phyloP scores from a whole-genome alignment of 257 asterid species.

The Fraxinus americana region DNA sequence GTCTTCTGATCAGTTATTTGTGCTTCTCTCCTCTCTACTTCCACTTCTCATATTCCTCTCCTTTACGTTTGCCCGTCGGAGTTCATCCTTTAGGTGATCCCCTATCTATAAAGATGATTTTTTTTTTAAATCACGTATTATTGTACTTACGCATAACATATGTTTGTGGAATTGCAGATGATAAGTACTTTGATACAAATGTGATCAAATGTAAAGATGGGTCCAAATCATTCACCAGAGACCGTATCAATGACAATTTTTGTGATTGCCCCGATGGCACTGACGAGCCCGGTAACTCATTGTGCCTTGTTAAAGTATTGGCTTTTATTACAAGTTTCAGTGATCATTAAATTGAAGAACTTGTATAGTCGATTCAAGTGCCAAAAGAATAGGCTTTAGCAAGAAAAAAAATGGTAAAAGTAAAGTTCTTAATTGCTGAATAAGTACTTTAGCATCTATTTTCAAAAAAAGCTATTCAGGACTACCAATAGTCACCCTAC shows the following conservation, averaged over 20 bases:
- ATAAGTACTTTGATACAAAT: slow-evolving; percentile 55
- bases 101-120: not conserved
- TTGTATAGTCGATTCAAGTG: not conserved
- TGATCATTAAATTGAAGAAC: not conserved
- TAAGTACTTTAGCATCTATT: no score
- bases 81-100: slow-evolving; percentile 75
- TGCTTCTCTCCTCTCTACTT: slow-evolving; percentile 29
- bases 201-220: slow-evolving; percentile 84
- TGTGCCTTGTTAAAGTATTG: not conserved
- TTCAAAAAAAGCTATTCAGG: no score
- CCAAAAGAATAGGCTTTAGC: not conserved
- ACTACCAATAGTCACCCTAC: no score
- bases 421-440: not conserved
- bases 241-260: slow-evolving; percentile 78
- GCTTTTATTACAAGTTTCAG: not conserved
- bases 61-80: slow-evolving; percentile 48
- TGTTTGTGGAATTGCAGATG: slow-evolving; percentile 53
- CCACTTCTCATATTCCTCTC: slow-evolving; percentile 38
- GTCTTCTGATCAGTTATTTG: slow-evolving; percentile 23
- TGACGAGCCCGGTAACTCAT: slow-evolving; percentile 81
- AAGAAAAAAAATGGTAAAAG: not conserved
- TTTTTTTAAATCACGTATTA: not conserved
- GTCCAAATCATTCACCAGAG: slow-evolving; percentile 66
- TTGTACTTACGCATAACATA: not conserved
- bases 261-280: slow-evolving; percentile 93